phyloP scores from a whole-genome alignment of 331 rosid species.

The Cydonia oblonga region DNA sequence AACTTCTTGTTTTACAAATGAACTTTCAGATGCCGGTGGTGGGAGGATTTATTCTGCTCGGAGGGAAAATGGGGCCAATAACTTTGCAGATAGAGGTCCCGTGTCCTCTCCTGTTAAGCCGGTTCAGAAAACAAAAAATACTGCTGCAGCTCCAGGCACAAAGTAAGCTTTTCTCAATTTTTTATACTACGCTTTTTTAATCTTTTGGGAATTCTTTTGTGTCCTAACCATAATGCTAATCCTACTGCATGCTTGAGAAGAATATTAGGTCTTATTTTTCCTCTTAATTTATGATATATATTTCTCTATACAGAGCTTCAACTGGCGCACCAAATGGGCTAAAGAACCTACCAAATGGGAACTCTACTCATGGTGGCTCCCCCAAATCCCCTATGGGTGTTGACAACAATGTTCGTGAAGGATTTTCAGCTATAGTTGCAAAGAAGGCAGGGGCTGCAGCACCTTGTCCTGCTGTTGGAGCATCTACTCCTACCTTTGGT shows the following conservation, averaged over 20 bases:
- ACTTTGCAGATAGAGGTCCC: conserved; percentile 32
- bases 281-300: not conserved
- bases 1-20: conserved; percentile 5
- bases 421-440: conserved; percentile 16
- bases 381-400: conserved; percentile 22
- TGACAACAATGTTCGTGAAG: conserved; percentile 17
- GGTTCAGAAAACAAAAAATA: conserved; percentile 29
- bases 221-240: not conserved
- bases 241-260: not conserved
- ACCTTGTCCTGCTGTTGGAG: conserved; percentile 26
- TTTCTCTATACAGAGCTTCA: conserved; percentile 28
- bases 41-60: conserved; percentile 37
- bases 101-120: conserved; percentile 19
- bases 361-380: conserved; percentile 18
- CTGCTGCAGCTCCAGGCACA: conserved; percentile 20
- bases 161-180: conserved; percentile 26
- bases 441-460: conserved; percentile 25
- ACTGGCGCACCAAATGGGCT: conserved; percentile 30
- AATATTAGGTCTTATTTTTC: not conserved
- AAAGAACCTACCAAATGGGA: conserved; percentile 41
- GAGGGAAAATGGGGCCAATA: conserved; percentile 49
- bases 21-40: conserved; percentile 40
- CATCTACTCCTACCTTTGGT: conserved; percentile 16
- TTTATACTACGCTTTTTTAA: not conserved
- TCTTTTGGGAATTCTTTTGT: not conserved